Base-by-base conservation (phyloP, 805 yeast species). In the Lachancea lanzarotensis region DNA sequence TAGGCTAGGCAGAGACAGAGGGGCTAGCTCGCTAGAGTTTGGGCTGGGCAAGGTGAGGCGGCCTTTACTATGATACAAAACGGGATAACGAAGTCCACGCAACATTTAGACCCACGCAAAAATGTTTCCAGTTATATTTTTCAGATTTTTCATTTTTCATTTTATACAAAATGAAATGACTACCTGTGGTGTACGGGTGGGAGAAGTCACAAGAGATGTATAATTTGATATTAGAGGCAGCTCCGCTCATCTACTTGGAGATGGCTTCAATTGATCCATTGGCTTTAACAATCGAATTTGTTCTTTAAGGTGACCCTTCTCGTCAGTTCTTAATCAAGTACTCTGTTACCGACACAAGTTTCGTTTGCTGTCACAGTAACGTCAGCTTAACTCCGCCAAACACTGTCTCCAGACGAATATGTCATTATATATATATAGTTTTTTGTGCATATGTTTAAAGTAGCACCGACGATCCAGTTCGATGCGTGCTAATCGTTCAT, bases 401-500 rank as follows among this genome's bases (percentile, higher is more conserved):
- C n/a, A n/a, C 8, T 22, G 8, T 22, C 25, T 22, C 25, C 18
- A 19, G 25, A 12, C 38, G 27, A 19, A 3, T 29, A 29, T 35
- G 12, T 35, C 38, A 16, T 15, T 27, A 38, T 15, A 6, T 38
- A 19, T 45, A 40, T 42, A 45, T 25, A 33, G n/a, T n/a, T n/a
- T n/a, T n/a, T n/a, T 45, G 30, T 40, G 37, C 38, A 29, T 11
- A 11, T 29, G 15, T 11, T 45, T 45, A 38, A 11, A 19, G 27
- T 25, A 18, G 15, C 11, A 25, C 15, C n/a, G 27, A 19, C 32
- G 22, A 19, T 19, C 27, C 19, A 29, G 22, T 10, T 26, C 20
- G 35, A 27, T 39, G n/a, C 26, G 29, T 6, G 10, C 38, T 22
- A 22, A 13, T 39, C 25, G 22, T 40, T 22, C n/a, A 25, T 10